Conservation (phyloP, 768 basidiomycete genomes). For the Tremella mesenterica region DNA sequence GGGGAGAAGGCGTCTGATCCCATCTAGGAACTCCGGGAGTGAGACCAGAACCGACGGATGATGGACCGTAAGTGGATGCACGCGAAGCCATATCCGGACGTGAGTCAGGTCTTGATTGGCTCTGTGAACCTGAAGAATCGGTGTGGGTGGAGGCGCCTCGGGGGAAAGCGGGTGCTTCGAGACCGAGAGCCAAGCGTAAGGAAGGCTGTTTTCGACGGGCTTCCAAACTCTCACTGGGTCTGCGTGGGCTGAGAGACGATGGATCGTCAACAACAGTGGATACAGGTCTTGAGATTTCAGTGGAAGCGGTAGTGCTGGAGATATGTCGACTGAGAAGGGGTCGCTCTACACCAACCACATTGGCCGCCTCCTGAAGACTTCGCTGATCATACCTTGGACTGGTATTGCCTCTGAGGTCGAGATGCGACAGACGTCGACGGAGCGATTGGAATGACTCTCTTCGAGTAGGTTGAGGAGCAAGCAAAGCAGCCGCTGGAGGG, state of each 20-base stretch:
- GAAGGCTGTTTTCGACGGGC: constrained; percentile 39
- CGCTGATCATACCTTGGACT: not conserved
- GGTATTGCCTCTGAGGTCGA: not conserved
- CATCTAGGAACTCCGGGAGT: constrained; percentile 35
- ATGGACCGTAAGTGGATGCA: constrained; percentile 23
- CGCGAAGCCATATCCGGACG: constrained; percentile 20
- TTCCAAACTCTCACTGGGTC: constrained; percentile 31
- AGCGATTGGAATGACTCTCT: constrained; percentile 18
- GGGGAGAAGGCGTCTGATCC: constrained; percentile 42
- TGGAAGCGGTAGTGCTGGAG: constrained; percentile 7
- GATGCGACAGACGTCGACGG: constrained; percentile 8
- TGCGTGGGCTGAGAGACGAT: not conserved
- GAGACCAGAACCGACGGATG: constrained; percentile 26
- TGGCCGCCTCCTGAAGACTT: not conserved
- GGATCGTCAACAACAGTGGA: constrained; percentile 26
- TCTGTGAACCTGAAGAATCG: not conserved
- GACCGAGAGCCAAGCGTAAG: constrained; percentile 40
- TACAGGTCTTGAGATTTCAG: constrained; percentile 6
- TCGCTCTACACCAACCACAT: not conserved
- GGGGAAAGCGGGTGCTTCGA: constrained; percentile 29
- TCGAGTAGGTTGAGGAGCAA: constrained; percentile 16
- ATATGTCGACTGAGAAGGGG: not conserved
- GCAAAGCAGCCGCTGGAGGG: constrained; percentile 7
- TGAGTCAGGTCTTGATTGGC: not conserved
- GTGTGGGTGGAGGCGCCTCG: constrained; percentile 8